Conservation (phyloP, 2,329 filamentous ascomycete genomes). For the Hymenoscyphus fraxineus region DNA sequence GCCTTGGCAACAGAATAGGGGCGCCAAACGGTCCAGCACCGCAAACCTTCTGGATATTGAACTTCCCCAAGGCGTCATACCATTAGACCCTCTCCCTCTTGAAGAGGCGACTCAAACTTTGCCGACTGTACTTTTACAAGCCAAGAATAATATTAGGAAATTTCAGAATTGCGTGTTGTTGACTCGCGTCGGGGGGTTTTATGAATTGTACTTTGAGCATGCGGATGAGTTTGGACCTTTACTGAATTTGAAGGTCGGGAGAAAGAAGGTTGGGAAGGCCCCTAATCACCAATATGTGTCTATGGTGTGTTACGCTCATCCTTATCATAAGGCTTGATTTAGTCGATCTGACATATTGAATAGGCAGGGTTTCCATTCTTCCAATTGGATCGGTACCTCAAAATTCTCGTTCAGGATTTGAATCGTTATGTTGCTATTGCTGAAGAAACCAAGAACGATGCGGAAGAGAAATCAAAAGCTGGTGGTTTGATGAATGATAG, state of each 20-base stretch:
- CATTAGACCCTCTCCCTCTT: conserved; percentile 35
- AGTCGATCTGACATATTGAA: conserved; percentile 7
- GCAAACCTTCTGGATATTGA: conserved; percentile 48
- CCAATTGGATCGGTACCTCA: conserved; percentile 88
- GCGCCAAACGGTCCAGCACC: conserved; percentile 53
- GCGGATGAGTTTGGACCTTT: conserved; percentile 84
- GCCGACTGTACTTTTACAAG: conserved; percentile 85
- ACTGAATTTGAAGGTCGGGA: conserved; percentile 80
- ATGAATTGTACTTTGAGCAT: conserved; percentile 96
- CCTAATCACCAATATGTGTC: conserved; percentile 71
- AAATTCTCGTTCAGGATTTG: conserved; percentile 85
- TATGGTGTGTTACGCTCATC: conserved; percentile 59
- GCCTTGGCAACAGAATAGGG: conserved; percentile 34
- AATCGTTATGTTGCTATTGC: conserved; percentile 90
- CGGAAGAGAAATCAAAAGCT: conserved; percentile 65
- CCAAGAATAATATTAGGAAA: conserved; percentile 81
- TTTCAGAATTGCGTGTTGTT: conserved; percentile 88
- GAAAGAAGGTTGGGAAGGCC: conserved; percentile 71
- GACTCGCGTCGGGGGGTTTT: conserved; percentile 92
- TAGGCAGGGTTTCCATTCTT: conserved; percentile 90
- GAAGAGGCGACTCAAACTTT: conserved; percentile 54
- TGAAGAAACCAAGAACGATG: conserved; percentile 81
- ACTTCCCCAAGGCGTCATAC: conserved; percentile 51
- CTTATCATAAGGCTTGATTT: background rate
- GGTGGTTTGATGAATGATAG: conserved; percentile 83